Evolutionary conservation across 176 grass and related monocot genomes (phyloP).

Genomic region (Phragmites australis): DNA sequence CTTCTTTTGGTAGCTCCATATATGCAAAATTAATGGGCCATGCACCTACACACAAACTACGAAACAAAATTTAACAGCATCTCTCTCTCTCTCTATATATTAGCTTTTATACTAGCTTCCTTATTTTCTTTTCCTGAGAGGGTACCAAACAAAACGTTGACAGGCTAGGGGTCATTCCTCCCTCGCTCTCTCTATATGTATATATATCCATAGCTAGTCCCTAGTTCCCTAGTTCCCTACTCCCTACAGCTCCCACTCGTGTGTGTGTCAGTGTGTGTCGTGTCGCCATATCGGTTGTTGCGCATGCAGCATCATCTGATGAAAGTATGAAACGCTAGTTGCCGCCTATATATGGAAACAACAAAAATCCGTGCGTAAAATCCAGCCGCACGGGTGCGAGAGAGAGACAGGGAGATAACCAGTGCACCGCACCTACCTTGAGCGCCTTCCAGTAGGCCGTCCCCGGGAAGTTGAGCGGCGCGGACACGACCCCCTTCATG

Average conservation of each 20-base stretch:
- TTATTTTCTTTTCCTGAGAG: neutral
- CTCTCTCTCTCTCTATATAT: neutral
- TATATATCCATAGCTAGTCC: neutral
- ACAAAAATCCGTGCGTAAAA: neutral
- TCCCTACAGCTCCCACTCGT: conserved; percentile 7
- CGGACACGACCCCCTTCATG: conserved; percentile 95
- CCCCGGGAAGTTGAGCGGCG: conserved; percentile 90
- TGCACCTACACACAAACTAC: conserved; percentile 20
- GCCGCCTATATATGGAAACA: conserved; percentile 29
- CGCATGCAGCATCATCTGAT: conserved; percentile 20
- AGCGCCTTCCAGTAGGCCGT: conserved; percentile 92
- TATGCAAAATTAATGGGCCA: conserved; percentile 34
- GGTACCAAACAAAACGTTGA: conserved; percentile 45
- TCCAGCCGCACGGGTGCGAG: conserved; percentile 4
- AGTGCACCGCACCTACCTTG: conserved; percentile 46
- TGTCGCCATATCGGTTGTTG: conserved; percentile 12
- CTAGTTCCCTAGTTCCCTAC: neutral
- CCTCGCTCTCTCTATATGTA: too few relatives aligned
- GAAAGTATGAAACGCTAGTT: conserved; percentile 21
- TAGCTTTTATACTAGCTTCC: neutral
- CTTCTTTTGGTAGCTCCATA: neutral
- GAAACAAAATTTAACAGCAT: conserved; percentile 8
- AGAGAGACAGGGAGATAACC: neutral
- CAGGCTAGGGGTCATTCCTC: conserved; percentile 11
- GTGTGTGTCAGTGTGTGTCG: too few relatives aligned